These are phyloP conservation scores for Caryocar brasiliense DNA, from an alignment of 441 rosid species.

Conservation along the genomic window DNA sequence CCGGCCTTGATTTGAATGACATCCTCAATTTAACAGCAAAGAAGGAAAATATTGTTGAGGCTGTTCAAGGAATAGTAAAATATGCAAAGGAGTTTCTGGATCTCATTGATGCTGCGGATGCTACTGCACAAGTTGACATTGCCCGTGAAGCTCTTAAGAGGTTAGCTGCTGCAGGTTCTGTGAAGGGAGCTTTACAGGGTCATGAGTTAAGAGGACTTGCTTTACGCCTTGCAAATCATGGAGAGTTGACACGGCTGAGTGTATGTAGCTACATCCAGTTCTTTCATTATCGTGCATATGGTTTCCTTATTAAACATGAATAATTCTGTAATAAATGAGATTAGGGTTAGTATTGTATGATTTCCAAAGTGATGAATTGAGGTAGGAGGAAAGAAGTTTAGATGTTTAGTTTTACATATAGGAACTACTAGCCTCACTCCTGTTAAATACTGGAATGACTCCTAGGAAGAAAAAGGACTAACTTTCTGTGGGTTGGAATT, in stretches of 20 bases:
- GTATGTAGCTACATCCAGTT: conserved; percentile 41
- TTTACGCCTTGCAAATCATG: conserved; percentile 93
- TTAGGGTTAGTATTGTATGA: too few species aligned
- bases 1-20: conserved; percentile 71
- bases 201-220: conserved; percentile 89
- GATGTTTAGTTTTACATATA: too few species aligned
- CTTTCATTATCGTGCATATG: not conserved
- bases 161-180: conserved; percentile 88
- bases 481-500: too few species aligned
- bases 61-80: conserved; percentile 88
- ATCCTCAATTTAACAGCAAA: conserved; percentile 70
- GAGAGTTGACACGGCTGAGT: conserved; percentile 78
- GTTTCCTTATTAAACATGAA: too few species aligned
- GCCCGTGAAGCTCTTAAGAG: conserved; percentile 95
- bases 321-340: too few species aligned
- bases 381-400: too few species aligned
- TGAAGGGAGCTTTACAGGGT: conserved; percentile 90
- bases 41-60: conserved; percentile 86
- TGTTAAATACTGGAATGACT: too few species aligned
- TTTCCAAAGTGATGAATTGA: too few species aligned
- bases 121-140: conserved; percentile 83
- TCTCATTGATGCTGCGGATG: conserved; percentile 98
- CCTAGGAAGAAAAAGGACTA: too few species aligned
- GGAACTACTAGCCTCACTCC: too few species aligned
- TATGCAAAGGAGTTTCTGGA: conserved; percentile 88